Evolutionary conservation across 2,329 filamentous ascomycete species (phyloP).

Genomic region (Talaromyces funiculosus): DNA sequence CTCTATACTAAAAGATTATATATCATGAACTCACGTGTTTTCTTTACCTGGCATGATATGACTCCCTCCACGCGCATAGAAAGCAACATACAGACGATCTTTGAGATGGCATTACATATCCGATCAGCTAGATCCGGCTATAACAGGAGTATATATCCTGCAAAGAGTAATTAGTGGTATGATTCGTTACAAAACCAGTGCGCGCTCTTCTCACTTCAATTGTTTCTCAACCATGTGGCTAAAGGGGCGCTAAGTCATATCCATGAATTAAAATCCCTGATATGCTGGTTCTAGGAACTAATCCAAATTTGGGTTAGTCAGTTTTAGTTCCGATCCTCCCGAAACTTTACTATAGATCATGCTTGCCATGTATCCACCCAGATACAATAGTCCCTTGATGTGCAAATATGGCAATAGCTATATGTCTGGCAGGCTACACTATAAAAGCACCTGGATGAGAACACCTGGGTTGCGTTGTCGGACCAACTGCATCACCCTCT

Average conservation of each 20-base stretch:
- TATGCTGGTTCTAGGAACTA: too few relatives aligned
- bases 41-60: slow-evolving; percentile 23
- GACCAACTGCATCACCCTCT: neutral
- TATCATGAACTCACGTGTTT: slow-evolving; percentile 22
- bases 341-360: too few relatives aligned
- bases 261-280: too few relatives aligned
- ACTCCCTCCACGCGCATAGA: slow-evolving; percentile 22
- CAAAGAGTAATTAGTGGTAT: neutral
- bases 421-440: neutral
- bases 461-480: neutral
- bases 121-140: neutral
- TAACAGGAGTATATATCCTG: neutral
- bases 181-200: too few relatives aligned
- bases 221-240: too few relatives aligned
- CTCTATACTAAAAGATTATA: too few relatives aligned
- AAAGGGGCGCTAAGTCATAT: too few relatives aligned
- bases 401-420: neutral
- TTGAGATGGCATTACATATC: slow-evolving; percentile 19
- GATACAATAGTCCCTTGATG: too few relatives aligned
- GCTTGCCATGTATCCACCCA: too few relatives aligned
- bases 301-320: too few relatives aligned
- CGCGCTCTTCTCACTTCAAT: too few relatives aligned
- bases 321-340: too few relatives aligned
- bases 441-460: neutral
- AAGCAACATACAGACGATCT: slow-evolving; percentile 27